phyloP scores from a whole-genome alignment of 345 rosid species.

The Brassica juncea region DNA sequence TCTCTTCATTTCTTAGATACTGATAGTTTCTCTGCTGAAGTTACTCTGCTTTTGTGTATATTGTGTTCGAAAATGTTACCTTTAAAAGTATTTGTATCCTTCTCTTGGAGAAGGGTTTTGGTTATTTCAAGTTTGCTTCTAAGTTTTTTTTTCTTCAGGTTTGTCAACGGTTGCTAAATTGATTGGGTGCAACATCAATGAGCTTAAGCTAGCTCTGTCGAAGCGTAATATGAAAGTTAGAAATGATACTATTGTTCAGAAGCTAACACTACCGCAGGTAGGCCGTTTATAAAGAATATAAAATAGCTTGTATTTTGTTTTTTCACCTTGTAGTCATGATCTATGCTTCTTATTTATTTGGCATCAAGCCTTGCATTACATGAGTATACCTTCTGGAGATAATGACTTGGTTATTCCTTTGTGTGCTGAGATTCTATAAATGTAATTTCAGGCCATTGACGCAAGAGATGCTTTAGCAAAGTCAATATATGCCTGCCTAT shows the following conservation, averaged over 20 bases:
- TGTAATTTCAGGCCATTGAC: slow-evolving; percentile 67
- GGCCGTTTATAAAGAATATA: slow-evolving; percentile 4
- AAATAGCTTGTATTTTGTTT: no score
- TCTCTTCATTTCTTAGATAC: slow-evolving; percentile 11
- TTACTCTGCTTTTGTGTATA: slow-evolving; percentile 12
- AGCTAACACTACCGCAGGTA: slow-evolving; percentile 87
- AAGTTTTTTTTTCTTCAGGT: slow-evolving; percentile 60
- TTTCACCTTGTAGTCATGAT: slow-evolving; percentile 18
- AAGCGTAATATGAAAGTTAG: slow-evolving; percentile 93
- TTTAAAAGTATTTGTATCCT: slow-evolving; percentile 15
- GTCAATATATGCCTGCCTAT: slow-evolving; percentile 83
- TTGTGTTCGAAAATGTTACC: slow-evolving; percentile 4
- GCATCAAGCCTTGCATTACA: background rate
- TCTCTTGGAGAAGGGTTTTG: slow-evolving; percentile 9
- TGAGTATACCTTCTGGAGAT: background rate
- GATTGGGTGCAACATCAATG: slow-evolving; percentile 68
- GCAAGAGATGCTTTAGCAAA: slow-evolving; percentile 94
- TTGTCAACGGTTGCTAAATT: slow-evolving; percentile 68
- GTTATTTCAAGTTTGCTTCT: slow-evolving; percentile 12
- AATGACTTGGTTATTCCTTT: background rate
- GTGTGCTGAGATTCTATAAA: background rate
- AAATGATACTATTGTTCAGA: slow-evolving; percentile 83
- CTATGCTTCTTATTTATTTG: slow-evolving; percentile 1
- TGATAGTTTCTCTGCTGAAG: slow-evolving; percentile 1
- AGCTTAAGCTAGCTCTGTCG: slow-evolving; percentile 75